Evolutionary conservation across 2,329 filamentous ascomycete species (phyloP), one percentile per base, ranked within the genome.

Genomic region (Ilyonectria robusta): DNA sequence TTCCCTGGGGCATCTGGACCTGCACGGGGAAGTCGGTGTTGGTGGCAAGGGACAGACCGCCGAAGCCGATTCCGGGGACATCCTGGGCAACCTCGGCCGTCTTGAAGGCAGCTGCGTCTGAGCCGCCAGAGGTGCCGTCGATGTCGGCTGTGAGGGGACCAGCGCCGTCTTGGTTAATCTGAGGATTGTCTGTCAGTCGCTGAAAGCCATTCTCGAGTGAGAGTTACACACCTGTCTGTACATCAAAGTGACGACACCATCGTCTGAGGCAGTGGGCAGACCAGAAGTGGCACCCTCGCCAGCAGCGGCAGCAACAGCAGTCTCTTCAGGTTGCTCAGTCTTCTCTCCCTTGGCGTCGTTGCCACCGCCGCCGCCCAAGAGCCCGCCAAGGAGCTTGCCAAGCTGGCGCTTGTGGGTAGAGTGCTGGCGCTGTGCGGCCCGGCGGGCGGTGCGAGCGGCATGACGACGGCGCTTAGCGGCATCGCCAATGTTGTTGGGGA

Each of bases 131-230:
- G 29, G 89, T 91, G 47, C 83, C 80, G 74, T 93, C 90, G 55
- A 92, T 82, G 48, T 83, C 82, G 9, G 90, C 90, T 33, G 82
- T 86, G 54, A 92, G 81, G 1, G 89, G 89, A 2, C 90, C 91
- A 0, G 90, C 91, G 23, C 90, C 90, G 73, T 92, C 90, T 79
- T 92, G 90, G 85, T 92, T 92, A 82, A 92, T 88, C 82, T 92
- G 29, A n/a, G 42, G 44, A 59, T n/a, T 17, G 31, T 40, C 2
- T 33, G 42, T 71, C 33, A 69, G 60, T 15, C 17, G 23, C 15
- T 10, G 26, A 19, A 15, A 15, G n/a, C 15, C 40, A 50, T 44
- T 47, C 55, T 70, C 58, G 37, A 69, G 65, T 62, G 65, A 68
- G 62, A 42, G n/a, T n/a, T 59, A 50, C 63, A 51, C 68, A 78